Base-by-base conservation (phyloP, 1,284 basidiomycete genomes). In the Cerrena zonata region DNA sequence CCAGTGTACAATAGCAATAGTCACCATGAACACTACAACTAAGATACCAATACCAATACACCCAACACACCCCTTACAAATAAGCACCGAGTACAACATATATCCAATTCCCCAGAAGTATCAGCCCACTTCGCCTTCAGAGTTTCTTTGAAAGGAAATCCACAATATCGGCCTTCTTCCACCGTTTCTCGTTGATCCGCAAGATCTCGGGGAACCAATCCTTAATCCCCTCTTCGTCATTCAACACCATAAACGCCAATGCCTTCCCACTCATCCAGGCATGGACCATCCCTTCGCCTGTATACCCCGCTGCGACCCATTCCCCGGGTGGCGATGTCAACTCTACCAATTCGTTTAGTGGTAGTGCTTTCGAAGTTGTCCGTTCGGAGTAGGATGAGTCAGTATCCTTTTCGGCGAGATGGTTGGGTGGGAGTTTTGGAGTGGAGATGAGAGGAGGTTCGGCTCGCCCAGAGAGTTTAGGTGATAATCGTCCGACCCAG, bases 241-340 rank as follows among this genome's bases (percentile, higher is more conserved):
- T 65, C 5, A 80, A 64, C 2, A 84, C 64, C 79, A 83, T 83
- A 52, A 70, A 60, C 11, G 80, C 81, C 45, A 84, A 60, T 2
- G 79, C 81, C 53, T 73, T 73, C 2, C 75, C 74, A 53, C 78
- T 77, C 60, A 82, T 58, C 79, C 80, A 84, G 3, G 80, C 82
- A 57, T 83, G 75, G 2, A 77, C 76, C 83, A 85, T 85, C 3
- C 83, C 82, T 55, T 85, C 82, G 1, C 83, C 82, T 10, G 73
- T 72, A 56, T 80, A 85, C 0, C 80, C 83, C 18, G 79, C 82
- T 18, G 73, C 62, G 27, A 77, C 71, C 75, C 75, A 77, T 53
- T 77, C 76, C 12, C 75, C 76, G 2, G 74, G 67, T 0, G 64
- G 48, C 5, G 69, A 58, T 34, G 50, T 42, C 44, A 19, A n/a